A percentile compares a stretch with the other conserved stretches of the same genome.
Evolutionary conservation across 768 basidiomycete genomes (phyloP).

Genomic region (Gloeopeniophorella convolvens): DNA sequence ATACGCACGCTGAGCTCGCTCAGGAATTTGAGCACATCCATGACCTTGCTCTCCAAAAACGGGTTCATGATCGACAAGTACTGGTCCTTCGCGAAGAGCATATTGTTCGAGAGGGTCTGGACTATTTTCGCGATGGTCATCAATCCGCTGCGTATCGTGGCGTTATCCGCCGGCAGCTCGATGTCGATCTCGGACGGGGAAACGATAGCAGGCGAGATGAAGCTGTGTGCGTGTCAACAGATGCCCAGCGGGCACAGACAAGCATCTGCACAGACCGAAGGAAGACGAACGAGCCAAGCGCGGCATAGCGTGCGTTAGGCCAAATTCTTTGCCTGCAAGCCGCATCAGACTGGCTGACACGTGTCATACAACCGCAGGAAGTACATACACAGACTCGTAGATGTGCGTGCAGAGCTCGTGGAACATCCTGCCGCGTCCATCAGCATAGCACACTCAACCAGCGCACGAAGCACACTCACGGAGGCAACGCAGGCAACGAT

Average conservation of each 20-base stretch:
- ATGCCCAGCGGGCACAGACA: neutral
- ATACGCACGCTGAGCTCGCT: conserved; percentile 62
- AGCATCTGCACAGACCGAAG: conserved; percentile 47
- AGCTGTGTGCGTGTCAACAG: conserved; percentile 39
- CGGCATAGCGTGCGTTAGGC: conserved; percentile 76
- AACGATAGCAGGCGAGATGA: conserved; percentile 88
- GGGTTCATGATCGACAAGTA: conserved; percentile 78
- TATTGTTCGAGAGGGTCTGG: conserved; percentile 91
- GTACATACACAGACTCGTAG: conserved; percentile 63
- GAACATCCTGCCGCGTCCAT: conserved; percentile 52
- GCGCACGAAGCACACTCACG: conserved; percentile 41
- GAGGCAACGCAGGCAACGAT: conserved; percentile 64
- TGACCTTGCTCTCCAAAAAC: conserved; percentile 65
- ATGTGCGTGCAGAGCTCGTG: conserved; percentile 85
- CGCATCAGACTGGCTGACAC: conserved; percentile 16
- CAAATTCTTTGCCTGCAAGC: conserved; percentile 52
- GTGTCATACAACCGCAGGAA: neutral
- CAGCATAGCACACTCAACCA: conserved; percentile 19
- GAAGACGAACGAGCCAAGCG: conserved; percentile 88
- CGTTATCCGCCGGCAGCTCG: conserved; percentile 60
- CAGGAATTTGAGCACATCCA: conserved; percentile 68
- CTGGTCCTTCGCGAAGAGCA: conserved; percentile 86
- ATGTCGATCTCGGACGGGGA: conserved; percentile 81
- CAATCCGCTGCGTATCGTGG: conserved; percentile 58
- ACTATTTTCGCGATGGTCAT: conserved; percentile 88